Evolutionary conservation across 2,329 filamentous ascomycete genomes (phyloP), one percentile per base, ranked within the genome.

Genomic region (Xenoacremonium recifei): DNA sequence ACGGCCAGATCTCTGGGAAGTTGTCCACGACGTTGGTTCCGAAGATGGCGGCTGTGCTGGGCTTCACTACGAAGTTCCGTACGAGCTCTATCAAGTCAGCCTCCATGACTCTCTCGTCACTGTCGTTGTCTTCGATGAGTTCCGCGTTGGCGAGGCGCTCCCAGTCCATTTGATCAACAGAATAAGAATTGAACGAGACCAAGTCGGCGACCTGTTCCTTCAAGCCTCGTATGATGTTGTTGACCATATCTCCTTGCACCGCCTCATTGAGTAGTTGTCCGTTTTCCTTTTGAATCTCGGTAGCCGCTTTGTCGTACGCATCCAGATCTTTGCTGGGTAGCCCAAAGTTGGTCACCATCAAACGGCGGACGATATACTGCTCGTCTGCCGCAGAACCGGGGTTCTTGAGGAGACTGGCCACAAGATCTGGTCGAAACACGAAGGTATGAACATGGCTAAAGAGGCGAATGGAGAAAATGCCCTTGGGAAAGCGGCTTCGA

Each of bases 11-110:
- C 1, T 67, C 61, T 3, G 64, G 60, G 12, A 65, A 70, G 47
- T 70, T 67, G 20, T 68, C 59, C 33, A 68, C 58, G 51, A 71
- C 68, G 43, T 70, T 63, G 3, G 61, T 63, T n/a, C 69, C 69
- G 35, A 69, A 63, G 5, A 70, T 52, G 2, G 64, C 57, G 4
- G 55, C 48, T 11, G 59, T 67, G 7, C 64, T 59, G 3, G 65
- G 62, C 16, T 53, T 56, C 19, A 63, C 62, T 7, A 67, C 54
- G 42, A 67, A 70, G 42, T 63, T 63, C 12, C 59, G 63, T 3
- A 61, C 51, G 21, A 70, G 46, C 16, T 60, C 58, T 31, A 60
- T 55, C 33, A 67, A 49, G 21, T 68, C 62, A 2, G 55, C 59
- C 16, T 66, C 60, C 45, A 67, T 64, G 31, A 57, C 56, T 3